A percentile compares a stretch with the other conserved stretches of the same genome.
These are phyloP conservation scores for Solanum pinnatisectum DNA, from an alignment of 257 asterid species.

Conservation along the genomic window DNA sequence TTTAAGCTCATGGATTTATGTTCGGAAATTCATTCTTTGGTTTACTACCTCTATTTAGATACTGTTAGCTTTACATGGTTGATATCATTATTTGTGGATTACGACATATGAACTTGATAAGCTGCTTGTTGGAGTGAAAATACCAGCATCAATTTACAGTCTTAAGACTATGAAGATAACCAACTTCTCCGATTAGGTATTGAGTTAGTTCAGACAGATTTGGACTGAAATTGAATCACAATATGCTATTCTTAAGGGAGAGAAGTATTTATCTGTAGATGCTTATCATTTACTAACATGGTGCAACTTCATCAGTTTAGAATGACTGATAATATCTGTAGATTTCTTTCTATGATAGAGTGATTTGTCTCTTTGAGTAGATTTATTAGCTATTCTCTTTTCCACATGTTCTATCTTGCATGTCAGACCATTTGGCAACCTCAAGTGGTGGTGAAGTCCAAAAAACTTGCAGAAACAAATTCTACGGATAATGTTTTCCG, in stretches of 20 bases:
- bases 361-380: background rate
- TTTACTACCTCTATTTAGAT: background rate
- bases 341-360: background rate
- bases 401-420: background rate
- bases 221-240: background rate
- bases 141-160: background rate
- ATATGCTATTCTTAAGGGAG: background rate
- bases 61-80: background rate
- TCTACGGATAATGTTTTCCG: background rate
- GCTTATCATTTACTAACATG: background rate
- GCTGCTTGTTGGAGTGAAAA: background rate
- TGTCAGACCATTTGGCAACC: background rate
- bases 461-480: background rate
- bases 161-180: background rate
- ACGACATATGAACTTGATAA: background rate
- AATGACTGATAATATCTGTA: background rate
- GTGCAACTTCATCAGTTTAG: background rate
- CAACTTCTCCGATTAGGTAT: background rate
- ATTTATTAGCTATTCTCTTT: background rate
- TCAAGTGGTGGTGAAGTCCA: background rate
- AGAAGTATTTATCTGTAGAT: background rate
- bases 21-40: background rate
- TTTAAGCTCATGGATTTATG: background rate
- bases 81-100: background rate
- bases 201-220: background rate